Percentiles rank a stretch among this genome's conserved stretches.
Conservation (phyloP, 305 asterid species). For the Solanum chacoense region DNA sequence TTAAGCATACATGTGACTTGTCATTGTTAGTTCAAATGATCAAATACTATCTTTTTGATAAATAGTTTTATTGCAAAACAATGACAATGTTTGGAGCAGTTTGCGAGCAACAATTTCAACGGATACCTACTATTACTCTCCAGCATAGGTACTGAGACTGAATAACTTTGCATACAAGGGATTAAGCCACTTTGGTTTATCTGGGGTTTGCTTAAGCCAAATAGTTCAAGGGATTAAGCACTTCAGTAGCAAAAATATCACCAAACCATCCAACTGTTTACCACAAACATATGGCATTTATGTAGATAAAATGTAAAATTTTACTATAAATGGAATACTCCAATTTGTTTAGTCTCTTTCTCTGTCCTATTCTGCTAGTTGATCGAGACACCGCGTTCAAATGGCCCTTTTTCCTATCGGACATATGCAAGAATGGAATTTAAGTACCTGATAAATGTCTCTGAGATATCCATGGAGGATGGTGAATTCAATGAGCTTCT, state of each 20-base stretch:
- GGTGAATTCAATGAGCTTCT: conserved; percentile 64
- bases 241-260: neutral
- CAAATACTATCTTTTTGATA: neutral
- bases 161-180: neutral
- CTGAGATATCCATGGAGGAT: conserved; percentile 62
- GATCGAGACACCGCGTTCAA: neutral
- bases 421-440: neutral
- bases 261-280: neutral
- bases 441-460: conserved; percentile 80
- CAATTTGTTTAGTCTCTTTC: neutral
- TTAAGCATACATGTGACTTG: neutral
- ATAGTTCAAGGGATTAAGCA: neutral
- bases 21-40: neutral
- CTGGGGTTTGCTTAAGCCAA: neutral
- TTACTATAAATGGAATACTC: neutral
- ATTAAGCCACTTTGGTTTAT: neutral
- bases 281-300: neutral
- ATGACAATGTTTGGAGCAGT: neutral
- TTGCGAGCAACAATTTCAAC: neutral
- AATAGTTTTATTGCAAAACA: neutral
- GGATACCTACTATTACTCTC: neutral
- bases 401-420: neutral
- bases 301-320: neutral
- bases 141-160: neutral
- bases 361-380: neutral